phyloP scores from a whole-genome alignment of 2,329 filamentous ascomycete species.

The Aspergillus clavatus region DNA sequence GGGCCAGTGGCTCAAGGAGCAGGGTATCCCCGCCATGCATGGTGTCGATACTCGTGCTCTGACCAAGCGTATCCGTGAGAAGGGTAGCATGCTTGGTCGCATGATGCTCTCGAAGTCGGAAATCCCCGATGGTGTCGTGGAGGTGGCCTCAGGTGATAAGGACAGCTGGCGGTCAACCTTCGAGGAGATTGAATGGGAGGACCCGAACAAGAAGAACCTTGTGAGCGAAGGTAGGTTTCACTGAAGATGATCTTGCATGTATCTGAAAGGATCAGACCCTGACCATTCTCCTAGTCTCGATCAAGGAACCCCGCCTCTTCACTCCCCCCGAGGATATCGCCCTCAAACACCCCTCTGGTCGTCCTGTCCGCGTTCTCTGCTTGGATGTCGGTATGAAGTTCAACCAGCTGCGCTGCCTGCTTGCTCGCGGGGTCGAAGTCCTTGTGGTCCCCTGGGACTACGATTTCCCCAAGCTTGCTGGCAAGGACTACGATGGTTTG shows the following conservation, averaged over 20 bases:
- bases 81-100: conserved; percentile 94
- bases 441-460: conserved; percentile 95
- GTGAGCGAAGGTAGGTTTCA: conserved; percentile 86
- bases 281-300: conserved; percentile 65
- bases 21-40: conserved; percentile 88
- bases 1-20: conserved; percentile 92
- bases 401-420: conserved; percentile 91
- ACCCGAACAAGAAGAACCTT: conserved; percentile 89
- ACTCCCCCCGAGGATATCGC: conserved; percentile 65
- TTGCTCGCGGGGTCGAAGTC: conserved; percentile 87
- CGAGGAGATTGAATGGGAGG: conserved; percentile 78
- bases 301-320: conserved; percentile 80
- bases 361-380: conserved; percentile 79
- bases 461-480: conserved; percentile 71
- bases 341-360: conserved; percentile 82
- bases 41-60: conserved; percentile 89
- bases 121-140: conserved; percentile 32
- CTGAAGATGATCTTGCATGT: too few species aligned
- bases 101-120: conserved; percentile 67
- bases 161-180: conserved; percentile 57
- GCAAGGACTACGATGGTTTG: conserved; percentile 86
- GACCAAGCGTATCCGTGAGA: conserved; percentile 88
- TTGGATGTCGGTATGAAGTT: conserved; percentile 98
- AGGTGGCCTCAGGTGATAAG: conserved; percentile 39
- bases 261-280: neutral